phyloP scores from a whole-genome alignment of 2,329 filamentous ascomycete species.

The Pyrenochaeta sp. region DNA sequence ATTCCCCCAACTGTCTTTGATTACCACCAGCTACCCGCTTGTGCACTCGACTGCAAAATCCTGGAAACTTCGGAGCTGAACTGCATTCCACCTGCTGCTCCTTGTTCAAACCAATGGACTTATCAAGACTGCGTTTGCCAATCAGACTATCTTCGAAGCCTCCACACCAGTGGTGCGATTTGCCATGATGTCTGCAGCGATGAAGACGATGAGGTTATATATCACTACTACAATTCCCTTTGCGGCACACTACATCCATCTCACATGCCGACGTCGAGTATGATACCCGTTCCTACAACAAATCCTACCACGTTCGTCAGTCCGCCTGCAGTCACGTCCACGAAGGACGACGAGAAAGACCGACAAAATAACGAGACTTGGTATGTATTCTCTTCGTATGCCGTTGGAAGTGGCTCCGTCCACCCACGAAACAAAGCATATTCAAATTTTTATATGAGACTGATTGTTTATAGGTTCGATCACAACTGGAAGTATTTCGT shows the following conservation, averaged over 20 bases:
- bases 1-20: conserved; percentile 1
- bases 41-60: conserved; percentile 3
- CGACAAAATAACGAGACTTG: conserved; percentile 17
- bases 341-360: conserved; percentile 18
- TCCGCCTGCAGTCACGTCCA: not conserved
- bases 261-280: not conserved
- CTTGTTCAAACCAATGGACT: conserved; percentile 58
- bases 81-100: conserved; percentile 69
- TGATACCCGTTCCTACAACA: not conserved
- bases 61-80: conserved; percentile 57
- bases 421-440: not conserved
- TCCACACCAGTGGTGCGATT: conserved; percentile 66
- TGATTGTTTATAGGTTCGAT: conserved; percentile 63
- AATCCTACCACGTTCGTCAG: not conserved
- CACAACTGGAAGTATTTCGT: conserved; percentile 82
- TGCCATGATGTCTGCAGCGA: conserved; percentile 68
- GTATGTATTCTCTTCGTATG: conserved; percentile 12
- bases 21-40: conserved; percentile 2
- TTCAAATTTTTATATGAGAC: not conserved
- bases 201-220: conserved; percentile 61
- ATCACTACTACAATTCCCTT: conserved; percentile 2
- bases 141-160: conserved; percentile 65
- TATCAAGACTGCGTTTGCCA: conserved; percentile 80
- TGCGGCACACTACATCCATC: not conserved
- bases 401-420: not conserved